Percentiles rank a stretch among this genome's conserved stretches.
Evolutionary conservation across 192 early-diverging fungal species (phyloP).

Genomic region (Allomyces javanicus): DNA sequence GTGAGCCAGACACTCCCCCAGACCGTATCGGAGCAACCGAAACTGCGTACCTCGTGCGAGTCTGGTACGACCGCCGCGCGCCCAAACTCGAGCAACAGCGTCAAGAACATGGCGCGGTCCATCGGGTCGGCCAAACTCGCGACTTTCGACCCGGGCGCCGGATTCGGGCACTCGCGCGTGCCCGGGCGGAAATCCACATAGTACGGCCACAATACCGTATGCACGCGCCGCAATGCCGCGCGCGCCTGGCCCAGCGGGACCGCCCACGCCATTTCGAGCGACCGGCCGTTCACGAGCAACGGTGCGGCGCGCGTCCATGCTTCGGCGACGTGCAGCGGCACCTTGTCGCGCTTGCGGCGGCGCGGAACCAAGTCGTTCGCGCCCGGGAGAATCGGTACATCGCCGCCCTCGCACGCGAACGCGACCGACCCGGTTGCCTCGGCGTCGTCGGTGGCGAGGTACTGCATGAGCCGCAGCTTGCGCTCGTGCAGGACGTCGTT

Average conservation of each 20-base stretch:
- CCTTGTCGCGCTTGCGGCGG: neutral
- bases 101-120: neutral
- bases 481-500: slow-evolving; percentile 53
- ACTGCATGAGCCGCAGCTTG: slow-evolving; percentile 22
- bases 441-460: no score
- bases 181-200: neutral
- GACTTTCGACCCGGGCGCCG: neutral
- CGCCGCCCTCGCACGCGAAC: no score
- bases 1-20: no score
- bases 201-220: neutral
- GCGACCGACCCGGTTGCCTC: no score
- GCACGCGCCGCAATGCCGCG: neutral
- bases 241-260: neutral
- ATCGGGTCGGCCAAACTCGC: neutral
- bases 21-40: neutral
- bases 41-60: neutral
- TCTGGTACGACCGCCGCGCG: neutral
- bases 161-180: neutral
- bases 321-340: neutral
- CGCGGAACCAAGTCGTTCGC: no score
- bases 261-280: no score
- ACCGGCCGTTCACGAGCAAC: neutral
- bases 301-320: neutral
- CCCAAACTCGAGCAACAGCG: neutral
- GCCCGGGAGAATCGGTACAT: no score